Base-by-base conservation (phyloP, 805 yeast genomes). In the Wickerhamiella shivajii region DNA sequence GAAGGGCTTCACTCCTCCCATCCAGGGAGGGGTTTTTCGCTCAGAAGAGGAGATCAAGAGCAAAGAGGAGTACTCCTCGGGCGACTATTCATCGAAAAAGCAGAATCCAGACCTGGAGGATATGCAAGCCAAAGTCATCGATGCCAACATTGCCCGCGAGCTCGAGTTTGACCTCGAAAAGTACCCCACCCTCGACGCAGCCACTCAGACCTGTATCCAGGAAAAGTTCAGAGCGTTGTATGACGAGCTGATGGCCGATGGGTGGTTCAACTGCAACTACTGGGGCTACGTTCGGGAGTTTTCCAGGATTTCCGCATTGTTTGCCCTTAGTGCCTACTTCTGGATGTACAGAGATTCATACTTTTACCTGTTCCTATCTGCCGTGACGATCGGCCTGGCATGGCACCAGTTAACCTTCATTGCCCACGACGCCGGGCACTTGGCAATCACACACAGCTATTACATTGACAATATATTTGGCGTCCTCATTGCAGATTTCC, bases 351-450 rank as follows among this genome's bases (percentile, higher is more conserved):
- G 45, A 1, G 33, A 30, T 13, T 39, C 44, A 4, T 17, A 33
- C 22, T 33, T 39, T 39, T 61, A 66, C 49, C 63, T 69, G 38
- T 53, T 60, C 21, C 26, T 64, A 17, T 72, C 84, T 44, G 93
- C 90, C 0, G 37, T 74, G 5, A 56, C 56, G 34, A 58, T 84
- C 38, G 95, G 90, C 0, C 47, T 71, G 28, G 79, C 76, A 6
- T 83, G 94, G 94, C 95, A 83, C 44, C 95, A 83, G 53, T 63
- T 79, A 51, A 77, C 81, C 2, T 83, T 83, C 51, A 74, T 80
- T 33, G 94, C 76, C 1, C 95, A 83, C 49, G 95, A 83, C 53
- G 83, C 93, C 0, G 93, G 93, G 5, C 95, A 83, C 51, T 66
- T 79, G 10, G 67, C 83, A 2, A 76, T 83, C 33, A 75, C 93